Conservation (phyloP, 2,329 filamentous ascomycete species). For the Xylariaceae sp. region DNA sequence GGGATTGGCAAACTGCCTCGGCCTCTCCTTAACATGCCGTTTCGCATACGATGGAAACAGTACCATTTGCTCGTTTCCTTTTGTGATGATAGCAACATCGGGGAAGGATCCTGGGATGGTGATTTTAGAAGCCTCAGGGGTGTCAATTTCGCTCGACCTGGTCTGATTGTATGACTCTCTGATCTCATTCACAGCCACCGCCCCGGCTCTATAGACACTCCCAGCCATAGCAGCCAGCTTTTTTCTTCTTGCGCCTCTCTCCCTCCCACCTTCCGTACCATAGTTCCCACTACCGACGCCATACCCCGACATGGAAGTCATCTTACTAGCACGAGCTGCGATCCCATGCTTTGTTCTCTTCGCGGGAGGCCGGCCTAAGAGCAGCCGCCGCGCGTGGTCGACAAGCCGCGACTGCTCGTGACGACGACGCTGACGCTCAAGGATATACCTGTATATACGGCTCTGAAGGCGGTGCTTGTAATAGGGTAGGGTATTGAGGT, state of each 20-base stretch:
- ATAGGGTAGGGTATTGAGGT: conserved; percentile 74
- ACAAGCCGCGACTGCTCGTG: conserved; percentile 54
- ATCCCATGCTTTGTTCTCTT: conserved; percentile 44
- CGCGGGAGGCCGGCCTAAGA: conserved; percentile 46
- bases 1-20: conserved; percentile 40
- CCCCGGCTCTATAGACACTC: conserved; percentile 61
- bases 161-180: conserved; percentile 65
- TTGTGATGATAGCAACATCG: conserved; percentile 78
- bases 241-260: conserved; percentile 75
- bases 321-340: conserved; percentile 33
- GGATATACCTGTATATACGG: conserved; percentile 75
- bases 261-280: conserved; percentile 48
- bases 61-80: conserved; percentile 89
- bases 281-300: conserved; percentile 44
- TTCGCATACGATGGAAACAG: conserved; percentile 94
- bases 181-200: conserved; percentile 63
- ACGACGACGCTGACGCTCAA: conserved; percentile 66
- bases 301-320: conserved; percentile 43
- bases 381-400: conserved; percentile 54
- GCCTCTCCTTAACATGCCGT: conserved; percentile 62
- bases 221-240: conserved; percentile 73
- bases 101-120: conserved; percentile 80
- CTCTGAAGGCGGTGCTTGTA: conserved; percentile 76
- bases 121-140: conserved; percentile 43
- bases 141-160: conserved; percentile 46